A percentile compares a stretch with the other conserved stretches of the same genome.
phyloP scores from a whole-genome alignment of 306 rosid genomes.

The Glycyrrhiza uralensis region DNA sequence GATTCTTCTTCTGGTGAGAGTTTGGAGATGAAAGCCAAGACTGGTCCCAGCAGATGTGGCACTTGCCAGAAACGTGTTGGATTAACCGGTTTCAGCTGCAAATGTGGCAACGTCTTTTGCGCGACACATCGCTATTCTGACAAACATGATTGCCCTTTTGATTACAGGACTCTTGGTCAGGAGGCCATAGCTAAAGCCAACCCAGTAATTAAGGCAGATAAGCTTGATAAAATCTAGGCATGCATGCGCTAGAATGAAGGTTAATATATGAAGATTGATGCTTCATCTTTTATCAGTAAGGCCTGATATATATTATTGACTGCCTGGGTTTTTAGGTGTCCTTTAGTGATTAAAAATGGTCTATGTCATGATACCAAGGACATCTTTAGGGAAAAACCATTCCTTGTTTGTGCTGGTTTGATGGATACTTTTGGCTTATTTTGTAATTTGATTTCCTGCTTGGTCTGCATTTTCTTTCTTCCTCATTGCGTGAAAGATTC shows the following conservation, averaged over 20 bases:
- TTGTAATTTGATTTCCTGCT: constrained; percentile 40
- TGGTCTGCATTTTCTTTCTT: constrained; percentile 41
- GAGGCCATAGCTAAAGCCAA: constrained; percentile 78
- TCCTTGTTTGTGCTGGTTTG: constrained; percentile 62
- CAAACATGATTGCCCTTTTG: constrained; percentile 62
- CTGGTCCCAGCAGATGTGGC: constrained; percentile 54
- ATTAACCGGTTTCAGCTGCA: constrained; percentile 76
- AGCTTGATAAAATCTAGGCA: constrained; percentile 73
- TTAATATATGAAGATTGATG: constrained; percentile 30
- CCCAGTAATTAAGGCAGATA: constrained; percentile 72
- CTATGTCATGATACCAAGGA: constrained; percentile 34
- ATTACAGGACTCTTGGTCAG: constrained; percentile 54
- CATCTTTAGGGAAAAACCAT: constrained; percentile 39
- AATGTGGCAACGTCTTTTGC: constrained; percentile 65
- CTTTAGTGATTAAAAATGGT: constrained; percentile 34
- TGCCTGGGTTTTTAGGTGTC: constrained; percentile 43
- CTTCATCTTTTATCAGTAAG: constrained; percentile 37
- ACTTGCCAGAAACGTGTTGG: constrained; percentile 72
- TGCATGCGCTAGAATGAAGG: constrained; percentile 18
- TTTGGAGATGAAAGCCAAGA: constrained; percentile 43
- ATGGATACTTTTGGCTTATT: constrained; percentile 39
- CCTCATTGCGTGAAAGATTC: not conserved
- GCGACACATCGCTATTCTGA: constrained; percentile 68
- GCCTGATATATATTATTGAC: constrained; percentile 31
- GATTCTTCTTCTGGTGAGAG: constrained; percentile 39